Base-by-base conservation (phyloP, 352 stramenopile genomes). In the Pythium rishiriense region DNA sequence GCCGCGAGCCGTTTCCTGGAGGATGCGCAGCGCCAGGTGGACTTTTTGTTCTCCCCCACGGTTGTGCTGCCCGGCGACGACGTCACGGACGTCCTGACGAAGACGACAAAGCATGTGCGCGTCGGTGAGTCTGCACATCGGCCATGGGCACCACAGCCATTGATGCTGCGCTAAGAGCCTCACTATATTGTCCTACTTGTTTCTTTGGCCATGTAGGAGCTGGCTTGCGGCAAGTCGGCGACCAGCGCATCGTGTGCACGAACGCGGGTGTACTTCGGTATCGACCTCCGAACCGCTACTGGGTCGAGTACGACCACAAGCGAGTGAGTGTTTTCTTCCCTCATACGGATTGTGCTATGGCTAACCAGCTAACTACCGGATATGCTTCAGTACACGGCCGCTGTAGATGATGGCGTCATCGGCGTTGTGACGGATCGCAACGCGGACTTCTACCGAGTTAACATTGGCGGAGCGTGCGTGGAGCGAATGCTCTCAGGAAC, bases 371-470 rank as follows among this genome's bases (percentile, higher is more conserved):
- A 7, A 46, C 45, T 14, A 3, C 22, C 8, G 1, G 10, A 60
- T 42, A 39, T 59, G 2, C 19, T 3, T 8, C 51, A 95, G 81
- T 97, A 96, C 70, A 69, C 76, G 35, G 78, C 74, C 1, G 74
- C 75, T 9, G 76, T 96, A 26, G 87, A 93, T 50, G 96, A 99
- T 68, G 80, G 88, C 21, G 91, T 99, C 22, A 94, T 99, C 62
- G 96, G 93, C 33, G 87, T 98, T 33, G 89, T 99, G 33, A 95
- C 96, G 65, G 96, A 98, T 71, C 81, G 92, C 37, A 96, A 96
- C 50, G 85, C 93, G 15, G 93, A 98, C 60, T 90, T 96, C 41
- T 98, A 98, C 73, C 84, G 94, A n/a, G 84, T 99, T 17, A 94
- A 98, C 64, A 96, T 99, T 48, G 90, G 93, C 54, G 91, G 86